Evolutionary conservation across 257 asterid species (phyloP).

Genomic region (Anisodus acutangulus): DNA sequence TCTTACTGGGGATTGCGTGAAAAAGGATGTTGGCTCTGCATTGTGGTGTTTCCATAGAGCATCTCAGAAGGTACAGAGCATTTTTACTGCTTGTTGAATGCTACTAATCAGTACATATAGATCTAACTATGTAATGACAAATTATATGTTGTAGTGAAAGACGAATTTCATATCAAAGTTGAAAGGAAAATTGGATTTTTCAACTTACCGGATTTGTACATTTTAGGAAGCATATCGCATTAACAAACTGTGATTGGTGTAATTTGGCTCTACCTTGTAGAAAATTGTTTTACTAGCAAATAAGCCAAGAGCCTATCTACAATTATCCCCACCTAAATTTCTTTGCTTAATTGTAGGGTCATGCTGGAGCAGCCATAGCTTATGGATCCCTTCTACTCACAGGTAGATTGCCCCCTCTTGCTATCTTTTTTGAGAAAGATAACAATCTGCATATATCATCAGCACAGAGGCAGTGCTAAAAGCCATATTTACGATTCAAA

Average conservation of each 20-base stretch:
- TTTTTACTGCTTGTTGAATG: slow-evolving; percentile 28
- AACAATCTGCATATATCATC: background rate
- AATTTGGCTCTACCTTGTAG: background rate
- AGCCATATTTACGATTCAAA: background rate
- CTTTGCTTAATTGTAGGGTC: slow-evolving; percentile 62
- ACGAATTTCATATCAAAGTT: background rate
- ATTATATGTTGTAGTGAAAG: background rate
- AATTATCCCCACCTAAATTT: slow-evolving; percentile 25
- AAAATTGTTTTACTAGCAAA: background rate
- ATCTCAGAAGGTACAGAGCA: slow-evolving; percentile 70
- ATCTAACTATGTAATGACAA: background rate
- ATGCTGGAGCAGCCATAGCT: slow-evolving; percentile 87
- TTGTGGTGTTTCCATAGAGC: slow-evolving; percentile 98
- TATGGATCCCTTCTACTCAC: slow-evolving; percentile 88
- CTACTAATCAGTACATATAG: background rate
- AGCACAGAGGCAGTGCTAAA: background rate
- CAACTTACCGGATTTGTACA: background rate
- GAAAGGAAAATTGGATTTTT: background rate
- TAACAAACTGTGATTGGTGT: background rate
- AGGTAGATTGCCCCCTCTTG: slow-evolving; percentile 43
- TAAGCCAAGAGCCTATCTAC: background rate
- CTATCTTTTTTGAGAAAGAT: background rate
- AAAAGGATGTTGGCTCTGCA: slow-evolving; percentile 80
- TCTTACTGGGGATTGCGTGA: slow-evolving; percentile 93
- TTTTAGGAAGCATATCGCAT: background rate